phyloP scores from a whole-genome alignment of 2,329 filamentous ascomycete genomes.

The Diaporthe sp. region DNA sequence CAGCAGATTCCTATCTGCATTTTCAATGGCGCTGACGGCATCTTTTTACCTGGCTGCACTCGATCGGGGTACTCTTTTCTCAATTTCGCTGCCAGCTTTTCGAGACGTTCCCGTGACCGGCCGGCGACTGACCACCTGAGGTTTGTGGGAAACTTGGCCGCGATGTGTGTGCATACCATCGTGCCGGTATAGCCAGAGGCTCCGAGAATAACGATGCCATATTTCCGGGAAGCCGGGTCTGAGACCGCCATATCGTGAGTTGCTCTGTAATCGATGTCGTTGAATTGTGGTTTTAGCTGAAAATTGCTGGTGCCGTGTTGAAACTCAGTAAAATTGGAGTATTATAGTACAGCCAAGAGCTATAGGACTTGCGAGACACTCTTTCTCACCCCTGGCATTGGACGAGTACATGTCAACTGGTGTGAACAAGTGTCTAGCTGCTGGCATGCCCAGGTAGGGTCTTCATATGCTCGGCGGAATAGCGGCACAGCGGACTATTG shows the following conservation, averaged over 20 bases:
- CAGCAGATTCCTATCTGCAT: not conserved
- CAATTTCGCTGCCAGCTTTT: conserved; percentile 4
- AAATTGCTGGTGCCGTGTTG: not conserved
- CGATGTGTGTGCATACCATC: conserved; percentile 19
- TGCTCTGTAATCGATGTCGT: not conserved
- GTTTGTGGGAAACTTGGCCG: conserved; percentile 13
- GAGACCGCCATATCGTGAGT: not conserved
- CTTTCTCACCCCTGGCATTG: not conserved
- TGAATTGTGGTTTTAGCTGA: not conserved
- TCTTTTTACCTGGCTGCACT: conserved; percentile 21
- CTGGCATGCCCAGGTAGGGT: not conserved
- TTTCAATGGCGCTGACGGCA: not conserved
- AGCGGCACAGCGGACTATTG: too few relatives aligned
- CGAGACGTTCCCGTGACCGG: conserved; percentile 9
- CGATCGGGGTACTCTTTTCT: conserved; percentile 24
- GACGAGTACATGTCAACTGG: not conserved
- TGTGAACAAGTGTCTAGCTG: not conserved
- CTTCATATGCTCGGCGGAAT: not conserved
- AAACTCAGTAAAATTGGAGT: not conserved
- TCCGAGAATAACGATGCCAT: conserved; percentile 15
- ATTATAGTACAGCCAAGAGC: not conserved
- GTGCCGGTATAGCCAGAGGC: conserved; percentile 16
- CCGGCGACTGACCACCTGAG: conserved; percentile 16
- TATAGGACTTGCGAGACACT: not conserved
- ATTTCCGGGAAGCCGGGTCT: not conserved